Percentiles rank a stretch among this genome's conserved stretches.
These are phyloP conservation scores for Arthrobotrys pseudoclavata DNA, from an alignment of 2,329 filamentous ascomycete genomes.

Conservation along the genomic window DNA sequence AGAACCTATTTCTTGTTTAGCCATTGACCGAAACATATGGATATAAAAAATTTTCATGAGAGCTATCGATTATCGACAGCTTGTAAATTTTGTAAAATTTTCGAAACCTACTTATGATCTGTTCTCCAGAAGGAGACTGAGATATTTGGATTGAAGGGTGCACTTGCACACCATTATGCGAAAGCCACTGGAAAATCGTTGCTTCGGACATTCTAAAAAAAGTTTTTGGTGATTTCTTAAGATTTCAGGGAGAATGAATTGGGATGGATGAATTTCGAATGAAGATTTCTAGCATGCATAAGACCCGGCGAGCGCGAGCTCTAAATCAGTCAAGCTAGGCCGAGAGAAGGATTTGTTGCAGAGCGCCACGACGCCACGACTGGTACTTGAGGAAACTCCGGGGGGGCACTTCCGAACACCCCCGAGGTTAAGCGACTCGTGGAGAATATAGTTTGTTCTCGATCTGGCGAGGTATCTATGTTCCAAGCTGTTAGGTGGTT, in stretches of 20 bases:
- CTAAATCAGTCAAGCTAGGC: not conserved
- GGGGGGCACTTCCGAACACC: not conserved
- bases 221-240: not conserved
- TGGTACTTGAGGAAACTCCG: not conserved
- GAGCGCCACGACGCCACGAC: constrained; percentile 10
- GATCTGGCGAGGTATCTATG: not conserved
- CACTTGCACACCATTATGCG: constrained; percentile 29
- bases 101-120: constrained; percentile 25
- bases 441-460: not conserved
- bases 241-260: not conserved
- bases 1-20: constrained; percentile 17
- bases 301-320: not conserved
- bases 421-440: not conserved
- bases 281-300: constrained; percentile 17
- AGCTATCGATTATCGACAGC: not conserved
- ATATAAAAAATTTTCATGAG: not conserved
- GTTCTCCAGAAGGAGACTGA: constrained; percentile 6
- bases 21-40: too few relatives aligned
- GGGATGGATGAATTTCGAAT: not conserved
- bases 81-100: not conserved
- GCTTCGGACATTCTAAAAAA: constrained; percentile 37
- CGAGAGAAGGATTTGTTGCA: constrained; percentile 10
- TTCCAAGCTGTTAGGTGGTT: not conserved
- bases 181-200: constrained; percentile 40
- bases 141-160: constrained; percentile 38